A percentile compares a stretch with the other conserved stretches of the same genome.
Conservation (phyloP, 306 rosid species). For the Rosa multiflora region DNA sequence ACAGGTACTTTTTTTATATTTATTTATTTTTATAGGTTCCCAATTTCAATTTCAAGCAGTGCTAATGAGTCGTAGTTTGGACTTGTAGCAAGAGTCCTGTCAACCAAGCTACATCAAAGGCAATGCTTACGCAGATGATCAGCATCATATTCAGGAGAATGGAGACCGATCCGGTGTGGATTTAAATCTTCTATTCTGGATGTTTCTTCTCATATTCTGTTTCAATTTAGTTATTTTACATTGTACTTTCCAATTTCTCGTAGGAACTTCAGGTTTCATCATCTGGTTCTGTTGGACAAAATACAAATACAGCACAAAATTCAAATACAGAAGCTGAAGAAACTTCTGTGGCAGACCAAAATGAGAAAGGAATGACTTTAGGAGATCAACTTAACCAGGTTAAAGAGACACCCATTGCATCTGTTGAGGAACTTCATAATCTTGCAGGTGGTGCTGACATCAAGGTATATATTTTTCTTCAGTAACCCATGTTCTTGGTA, state of each 20-base stretch:
- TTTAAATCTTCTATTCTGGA: conserved; percentile 28
- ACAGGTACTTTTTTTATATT: conserved; percentile 60
- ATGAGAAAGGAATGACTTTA: conserved; percentile 70
- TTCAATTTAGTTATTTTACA: conserved; percentile 16
- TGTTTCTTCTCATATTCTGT: conserved; percentile 11
- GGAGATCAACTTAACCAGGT: conserved; percentile 87
- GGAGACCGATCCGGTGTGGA: conserved; percentile 83
- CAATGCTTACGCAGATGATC: conserved; percentile 98
- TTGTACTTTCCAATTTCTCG: conserved; percentile 21
- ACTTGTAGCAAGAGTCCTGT: conserved; percentile 90
- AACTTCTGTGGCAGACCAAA: conserved; percentile 45
- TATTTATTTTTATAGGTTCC: conserved; percentile 15
- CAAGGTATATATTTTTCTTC: conserved; percentile 55
- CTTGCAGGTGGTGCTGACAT: conserved; percentile 99
- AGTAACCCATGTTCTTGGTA: conserved; percentile 13
- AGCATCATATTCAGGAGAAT: conserved; percentile 89
- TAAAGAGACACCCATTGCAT: conserved; percentile 68
- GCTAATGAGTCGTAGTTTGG: conserved; percentile 38
- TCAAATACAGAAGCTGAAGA: conserved; percentile 55
- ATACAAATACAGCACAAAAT: conserved; percentile 36
- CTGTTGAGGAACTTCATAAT: conserved; percentile 94
- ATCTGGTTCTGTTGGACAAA: conserved; percentile 52
- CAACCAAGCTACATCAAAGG: conserved; percentile 99
- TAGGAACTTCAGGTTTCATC: conserved; percentile 54
- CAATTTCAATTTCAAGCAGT: conserved; percentile 24